Base-by-base conservation (phyloP, 2,329 filamentous ascomycete species). In the Trichophyton verrucosum region DNA sequence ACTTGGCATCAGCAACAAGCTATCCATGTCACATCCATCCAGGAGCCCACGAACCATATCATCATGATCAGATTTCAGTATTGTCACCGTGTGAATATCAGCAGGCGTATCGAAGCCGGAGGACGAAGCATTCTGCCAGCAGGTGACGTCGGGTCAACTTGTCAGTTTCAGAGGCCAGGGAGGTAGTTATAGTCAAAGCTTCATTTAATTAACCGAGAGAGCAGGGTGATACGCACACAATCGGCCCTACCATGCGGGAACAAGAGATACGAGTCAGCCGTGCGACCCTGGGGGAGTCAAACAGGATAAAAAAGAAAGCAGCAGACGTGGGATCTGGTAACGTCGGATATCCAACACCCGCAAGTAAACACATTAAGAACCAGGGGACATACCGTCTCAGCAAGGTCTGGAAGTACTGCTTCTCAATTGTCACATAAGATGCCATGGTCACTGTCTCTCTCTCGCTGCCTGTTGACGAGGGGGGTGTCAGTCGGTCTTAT, bases 11-110 rank as follows among this genome's bases (percentile, higher is more conserved):
- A 64, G 51, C 17, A 36, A 46, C n/a, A n/a, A 44, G 15, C n/a
- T 11, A 24, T 57, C 49, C 8, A 38, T 36, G 46, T 6, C 24
- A 17, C 7, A 27, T 1, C 27, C 7, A 27, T 1, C 27, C 6
- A 7, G 27, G 20, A 30, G 17, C 11, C 24, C 36, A 62, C 78
- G 71, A 65, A 84, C 77, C 63, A 90, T 76, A 57, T 71, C 72
- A 57, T 85, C 79, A 72, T 89, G 83, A 68, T 90, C 84, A 57
- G 73, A 70, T 67, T 79, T 83, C 42, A 81, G 75, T 60, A 89
- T 80, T 61, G 77, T 80, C 55, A 87, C 76, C 63, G 74, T 75
- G 24, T 72, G 69, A 44, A 72, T 59, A 61, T 68, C 65, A 15
- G 73, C 66, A 60, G 75, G 70, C 57, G 72, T 71, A 27, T 70